phyloP scores from a whole-genome alignment of 495 filamentous ascomycete species.

The Podospora pseudoanserina region DNA sequence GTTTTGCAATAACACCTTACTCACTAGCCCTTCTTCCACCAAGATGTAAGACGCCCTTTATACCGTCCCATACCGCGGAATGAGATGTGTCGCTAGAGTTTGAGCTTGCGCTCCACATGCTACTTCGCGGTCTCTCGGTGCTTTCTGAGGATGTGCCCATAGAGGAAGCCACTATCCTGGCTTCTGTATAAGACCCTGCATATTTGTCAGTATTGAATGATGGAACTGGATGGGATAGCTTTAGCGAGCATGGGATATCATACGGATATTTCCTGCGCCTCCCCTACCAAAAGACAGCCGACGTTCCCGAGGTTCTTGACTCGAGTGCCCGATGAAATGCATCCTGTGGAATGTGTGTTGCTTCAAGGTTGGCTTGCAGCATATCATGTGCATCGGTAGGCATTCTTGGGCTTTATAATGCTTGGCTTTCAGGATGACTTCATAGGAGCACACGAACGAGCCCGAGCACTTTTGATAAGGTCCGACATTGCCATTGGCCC shows the following conservation, averaged over 20 bases:
- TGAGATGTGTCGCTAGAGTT: not conserved
- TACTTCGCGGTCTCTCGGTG: not conserved
- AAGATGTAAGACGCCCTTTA: not conserved
- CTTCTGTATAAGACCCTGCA: not conserved
- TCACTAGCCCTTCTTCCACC: not conserved
- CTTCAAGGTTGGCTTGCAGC: no score
- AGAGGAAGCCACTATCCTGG: not conserved
- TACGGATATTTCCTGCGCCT: not conserved
- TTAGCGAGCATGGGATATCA: not conserved
- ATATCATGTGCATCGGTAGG: no score
- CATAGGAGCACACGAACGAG: not conserved
- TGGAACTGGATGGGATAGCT: not conserved
- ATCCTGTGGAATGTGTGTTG: not conserved
- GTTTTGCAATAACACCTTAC: not conserved
- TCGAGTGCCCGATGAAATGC: not conserved
- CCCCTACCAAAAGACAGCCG: not conserved
- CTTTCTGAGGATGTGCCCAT: not conserved
- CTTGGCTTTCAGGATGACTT: not conserved
- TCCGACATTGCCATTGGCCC: not conserved
- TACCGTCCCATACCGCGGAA: not conserved
- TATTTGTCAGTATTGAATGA: not conserved
- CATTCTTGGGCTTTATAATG: not conserved
- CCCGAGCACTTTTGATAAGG: not conserved
- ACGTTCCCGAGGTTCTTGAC: not conserved
- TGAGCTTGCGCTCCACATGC: not conserved